Base-by-base conservation (phyloP, 2,329 filamentous ascomycete species). In the Xylaria sp. region DNA sequence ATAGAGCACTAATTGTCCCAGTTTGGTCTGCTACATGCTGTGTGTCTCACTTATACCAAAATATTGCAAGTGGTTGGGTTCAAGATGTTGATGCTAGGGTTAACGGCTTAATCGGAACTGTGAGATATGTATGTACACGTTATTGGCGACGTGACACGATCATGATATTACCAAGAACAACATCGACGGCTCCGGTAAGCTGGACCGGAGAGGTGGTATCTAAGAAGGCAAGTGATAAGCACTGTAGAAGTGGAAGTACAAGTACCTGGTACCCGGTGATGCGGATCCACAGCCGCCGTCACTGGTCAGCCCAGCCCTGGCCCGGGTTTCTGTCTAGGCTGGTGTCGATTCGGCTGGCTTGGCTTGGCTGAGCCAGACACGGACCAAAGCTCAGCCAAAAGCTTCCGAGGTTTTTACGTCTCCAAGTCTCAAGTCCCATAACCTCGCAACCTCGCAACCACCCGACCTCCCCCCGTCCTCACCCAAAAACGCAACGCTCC, bases 401-500 rank as follows among this genome's bases (percentile, higher is more conserved):
- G 47, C 63, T 68, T 69, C 70, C 67, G 69, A 71, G 68, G 64
- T 69, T 72, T 72, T 73, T 71, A 71, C 69, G 65, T 65, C 60
- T 64, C 53, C 33, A 53, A 60, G 25, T 19, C 47, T 23, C 23
- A 54, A 41, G 54, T 62, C 58, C 46, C 64, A 67, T 68, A 65
- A 53, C 43, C 52, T 60, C 63, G 48, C 49, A 61, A 61, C 64
- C 64, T 63, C 67, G 58, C 64, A 64, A 54, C 58, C 43, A 51
- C 37, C 54, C 25, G 38, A 27, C 11, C 63, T 57, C 54, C 63
- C 48, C n/a, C 31, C 37, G n/a, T 9, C 27, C n/a, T 51, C 33
- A 43, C 29, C 25, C 23, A 31, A 62, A 46, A 67, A 52, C 62
- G 68, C 66, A 67, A 69, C 69, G 65, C 33, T 40, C 33, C 48